These are phyloP conservation scores for Podaxis rugospora DNA, from an alignment of 768 basidiomycete genomes.

Conservation along the genomic window DNA sequence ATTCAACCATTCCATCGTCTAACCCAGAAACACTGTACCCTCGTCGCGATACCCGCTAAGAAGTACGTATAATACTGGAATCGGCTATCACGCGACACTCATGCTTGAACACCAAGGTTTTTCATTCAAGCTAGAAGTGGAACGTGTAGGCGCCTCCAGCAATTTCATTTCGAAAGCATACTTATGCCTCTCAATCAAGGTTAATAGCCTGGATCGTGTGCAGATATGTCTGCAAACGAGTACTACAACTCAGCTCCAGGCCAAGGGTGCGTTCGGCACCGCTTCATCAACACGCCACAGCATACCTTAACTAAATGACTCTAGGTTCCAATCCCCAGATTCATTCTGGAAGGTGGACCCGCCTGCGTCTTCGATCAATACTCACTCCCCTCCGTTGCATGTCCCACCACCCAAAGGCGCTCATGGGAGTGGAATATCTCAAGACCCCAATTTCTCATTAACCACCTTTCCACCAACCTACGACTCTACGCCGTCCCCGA, in stretches of 20 bases:
- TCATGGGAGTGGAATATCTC: neutral
- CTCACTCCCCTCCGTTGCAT: neutral
- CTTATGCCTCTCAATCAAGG: neutral
- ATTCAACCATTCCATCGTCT: neutral
- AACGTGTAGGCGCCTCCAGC: neutral
- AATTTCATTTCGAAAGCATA: neutral
- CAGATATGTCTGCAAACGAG: conserved; percentile 2
- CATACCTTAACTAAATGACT: neutral
- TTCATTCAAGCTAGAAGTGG: neutral
- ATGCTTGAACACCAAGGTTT: neutral
- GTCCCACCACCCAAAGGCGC: neutral
- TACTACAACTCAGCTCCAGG: conserved; percentile 6
- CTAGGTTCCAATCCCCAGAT: neutral
- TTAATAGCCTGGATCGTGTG: neutral
- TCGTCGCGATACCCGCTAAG: neutral
- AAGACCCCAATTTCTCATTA: neutral
- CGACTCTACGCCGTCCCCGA: neutral
- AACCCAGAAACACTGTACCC: neutral
- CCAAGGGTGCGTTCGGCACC: neutral
- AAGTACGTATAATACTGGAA: neutral
- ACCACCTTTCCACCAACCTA: neutral
- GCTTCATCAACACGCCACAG: neutral
- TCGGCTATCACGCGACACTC: neutral
- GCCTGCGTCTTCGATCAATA: neutral
- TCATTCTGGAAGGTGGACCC: neutral